Base-by-base conservation (phyloP, 495 filamentous ascomycete species). In the Pseudomonodictys pantanalensis region DNA sequence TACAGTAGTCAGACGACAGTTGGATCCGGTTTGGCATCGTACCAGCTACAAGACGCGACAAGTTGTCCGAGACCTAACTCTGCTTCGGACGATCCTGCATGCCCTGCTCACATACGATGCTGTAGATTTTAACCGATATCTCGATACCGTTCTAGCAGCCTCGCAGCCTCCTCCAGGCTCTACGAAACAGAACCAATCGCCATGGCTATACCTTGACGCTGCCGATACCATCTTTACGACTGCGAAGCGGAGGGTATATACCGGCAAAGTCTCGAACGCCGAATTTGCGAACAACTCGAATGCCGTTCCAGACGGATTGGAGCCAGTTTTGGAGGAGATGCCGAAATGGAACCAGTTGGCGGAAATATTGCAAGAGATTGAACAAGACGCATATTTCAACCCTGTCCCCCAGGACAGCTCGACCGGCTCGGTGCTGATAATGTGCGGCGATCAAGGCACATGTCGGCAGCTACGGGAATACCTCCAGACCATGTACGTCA, bases 21-120 rank as follows among this genome's bases (percentile, higher is more conserved):
- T 98, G 12, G 92, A 97, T 68, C 91, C 92, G 5, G 91, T 97
- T 54, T 98, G 93, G 93, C 93, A 98, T 73, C 82, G 95, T 52
- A 89, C 96, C 35, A 96, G 88, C 71, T 96, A 90, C 79, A 90
- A 90, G 69, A 97, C 95, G 9, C 88, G 86, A 69, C 91, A 96
- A 71, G 95, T 98, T 62, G 93, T 92, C 29, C 86, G 83, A 67
- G 93, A 97, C 71, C 75, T 98, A 60, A 87, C 84, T 3, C 85
- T 95, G 20, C 82, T 98, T 23, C 81, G 95, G 44, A 83, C 83
- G n/a, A 87, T 97, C 75, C 79, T 98, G 17, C 86, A 95, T 64
- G 79, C 81, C 55, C 74, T 98, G 33, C 79, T 98, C 9, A 87
- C 88, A 1, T 89, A 93, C 52, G 93, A 98, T 73, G 86, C 89